Percentiles rank a stretch among this genome's conserved stretches.
Conservation (phyloP, 1,139 yeast species). For the Torulaspora globosa region DNA sequence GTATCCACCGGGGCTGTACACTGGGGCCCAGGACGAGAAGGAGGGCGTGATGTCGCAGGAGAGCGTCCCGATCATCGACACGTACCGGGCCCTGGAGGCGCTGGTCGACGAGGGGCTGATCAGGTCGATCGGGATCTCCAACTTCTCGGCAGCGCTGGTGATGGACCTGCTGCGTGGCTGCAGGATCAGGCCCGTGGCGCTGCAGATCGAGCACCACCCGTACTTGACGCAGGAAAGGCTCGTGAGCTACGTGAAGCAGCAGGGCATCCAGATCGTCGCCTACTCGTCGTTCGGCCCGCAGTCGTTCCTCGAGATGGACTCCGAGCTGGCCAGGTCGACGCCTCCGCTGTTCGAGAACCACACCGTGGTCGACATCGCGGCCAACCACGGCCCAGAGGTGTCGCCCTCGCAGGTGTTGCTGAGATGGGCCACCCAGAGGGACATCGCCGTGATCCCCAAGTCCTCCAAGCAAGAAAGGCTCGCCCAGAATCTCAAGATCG, state of each 20-base stretch:
- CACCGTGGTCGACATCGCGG: slow-evolving; percentile 51
- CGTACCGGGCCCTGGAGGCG: slow-evolving; percentile 76
- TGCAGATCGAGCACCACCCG: slow-evolving; percentile 92
- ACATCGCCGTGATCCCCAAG: slow-evolving; percentile 69
- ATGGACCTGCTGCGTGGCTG: slow-evolving; percentile 72
- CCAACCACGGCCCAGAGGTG: slow-evolving; percentile 43
- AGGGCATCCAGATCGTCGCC: slow-evolving; percentile 69
- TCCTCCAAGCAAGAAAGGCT: slow-evolving; percentile 62
- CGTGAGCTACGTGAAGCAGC: slow-evolving; percentile 56
- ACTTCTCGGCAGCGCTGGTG: slow-evolving; percentile 71
- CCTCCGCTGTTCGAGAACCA: slow-evolving; percentile 56
- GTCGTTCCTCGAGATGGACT: slow-evolving; percentile 61
- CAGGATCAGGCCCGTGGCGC: slow-evolving; percentile 65
- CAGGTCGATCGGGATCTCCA: slow-evolving; percentile 78
- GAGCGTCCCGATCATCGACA: slow-evolving; percentile 66
- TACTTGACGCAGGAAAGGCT: slow-evolving; percentile 74
- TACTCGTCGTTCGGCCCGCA: slow-evolving; percentile 85
- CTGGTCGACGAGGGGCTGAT: slow-evolving; percentile 60
- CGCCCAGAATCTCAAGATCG: slow-evolving; percentile 52
- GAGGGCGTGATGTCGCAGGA: slow-evolving; percentile 48
- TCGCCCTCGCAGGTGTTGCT: slow-evolving; percentile 60
- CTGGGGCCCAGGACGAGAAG: slow-evolving; percentile 53
- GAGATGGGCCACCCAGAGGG: slow-evolving; percentile 80
- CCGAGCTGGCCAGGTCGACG: slow-evolving; percentile 49
- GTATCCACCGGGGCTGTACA: slow-evolving; percentile 70